phyloP scores from a whole-genome alignment of 177 flowering plant species.

The Telopea speciosissima region DNA sequence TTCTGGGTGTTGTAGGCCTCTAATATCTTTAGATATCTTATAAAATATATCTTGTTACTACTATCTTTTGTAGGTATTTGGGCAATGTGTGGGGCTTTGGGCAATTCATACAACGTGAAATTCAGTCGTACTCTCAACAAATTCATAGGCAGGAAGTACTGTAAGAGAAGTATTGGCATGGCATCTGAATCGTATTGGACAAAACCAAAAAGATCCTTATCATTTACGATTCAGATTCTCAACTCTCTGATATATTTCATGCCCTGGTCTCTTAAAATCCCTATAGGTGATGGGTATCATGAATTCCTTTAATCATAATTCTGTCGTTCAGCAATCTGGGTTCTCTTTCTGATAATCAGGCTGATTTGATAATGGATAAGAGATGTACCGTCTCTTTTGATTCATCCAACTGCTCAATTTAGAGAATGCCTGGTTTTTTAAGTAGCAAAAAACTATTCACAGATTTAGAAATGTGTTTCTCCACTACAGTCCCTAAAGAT shows the following conservation, averaged over 20 bases:
- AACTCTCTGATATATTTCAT: constrained; percentile 45
- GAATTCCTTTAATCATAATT: constrained; percentile 52
- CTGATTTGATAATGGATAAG: constrained; percentile 7
- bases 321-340: constrained; percentile 4
- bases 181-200: constrained; percentile 52
- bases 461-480: constrained; percentile 44
- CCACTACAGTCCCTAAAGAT: constrained; percentile 25
- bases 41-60: neutral
- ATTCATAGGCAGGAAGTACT: constrained; percentile 17
- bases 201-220: constrained; percentile 37
- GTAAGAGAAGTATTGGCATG: constrained; percentile 42
- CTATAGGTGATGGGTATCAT: constrained; percentile 68
- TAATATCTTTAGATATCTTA: neutral
- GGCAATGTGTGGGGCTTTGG: constrained; percentile 46
- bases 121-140: constrained; percentile 10
- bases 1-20: neutral
- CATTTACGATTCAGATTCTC: constrained; percentile 36
- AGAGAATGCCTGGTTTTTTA: constrained; percentile 47
- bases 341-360: constrained; percentile 5
- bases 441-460: constrained; percentile 38
- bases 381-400: constrained; percentile 11
- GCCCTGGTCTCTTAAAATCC: constrained; percentile 74
- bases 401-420: constrained; percentile 4
- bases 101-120: constrained; percentile 16
- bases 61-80: constrained; percentile 29